phyloP scores from a whole-genome alignment of 2,329 filamentous ascomycete genomes.

The Phyllosticta citriasiana region DNA sequence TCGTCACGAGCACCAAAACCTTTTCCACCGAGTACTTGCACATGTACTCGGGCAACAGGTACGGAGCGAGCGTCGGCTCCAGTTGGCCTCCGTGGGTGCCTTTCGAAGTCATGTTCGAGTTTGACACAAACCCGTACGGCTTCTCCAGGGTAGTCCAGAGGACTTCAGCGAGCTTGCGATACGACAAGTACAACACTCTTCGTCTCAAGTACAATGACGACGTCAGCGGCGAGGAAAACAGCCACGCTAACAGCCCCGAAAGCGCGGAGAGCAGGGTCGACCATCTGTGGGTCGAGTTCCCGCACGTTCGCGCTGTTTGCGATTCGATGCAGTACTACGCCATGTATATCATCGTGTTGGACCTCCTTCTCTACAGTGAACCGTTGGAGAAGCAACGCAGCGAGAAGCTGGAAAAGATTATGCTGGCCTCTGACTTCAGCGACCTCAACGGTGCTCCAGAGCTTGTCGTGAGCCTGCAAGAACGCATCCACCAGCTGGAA shows the following conservation, averaged over 20 bases:
- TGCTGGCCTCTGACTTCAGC: constrained; percentile 97
- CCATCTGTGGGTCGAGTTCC: constrained; percentile 94
- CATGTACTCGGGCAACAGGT: constrained; percentile 88
- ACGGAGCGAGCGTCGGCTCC: constrained; percentile 73
- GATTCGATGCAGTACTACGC: constrained; percentile 97
- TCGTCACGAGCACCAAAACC: constrained; percentile 88
- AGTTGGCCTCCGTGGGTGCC: constrained; percentile 98
- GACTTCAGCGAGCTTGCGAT: constrained; percentile 86
- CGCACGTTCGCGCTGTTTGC: constrained; percentile 85
- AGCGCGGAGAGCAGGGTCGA: constrained; percentile 74
- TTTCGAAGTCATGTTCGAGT: constrained; percentile 97
- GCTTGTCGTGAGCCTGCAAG: constrained; percentile 84
- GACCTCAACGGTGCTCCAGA: constrained; percentile 87
- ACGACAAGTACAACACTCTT: constrained; percentile 96
- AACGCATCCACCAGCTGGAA: constrained; percentile 84
- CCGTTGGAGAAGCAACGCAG: constrained; percentile 94
- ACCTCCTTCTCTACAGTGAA: constrained; percentile 92
- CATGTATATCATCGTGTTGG: constrained; percentile 94
- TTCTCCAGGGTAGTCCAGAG: constrained; percentile 96
- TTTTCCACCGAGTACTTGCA: constrained; percentile 76
- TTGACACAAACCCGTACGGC: constrained; percentile 86
- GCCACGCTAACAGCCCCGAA: constrained; percentile 35
- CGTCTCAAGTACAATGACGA: constrained; percentile 96
- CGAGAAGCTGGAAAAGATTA: constrained; percentile 94
- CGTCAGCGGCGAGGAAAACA: constrained; percentile 55